Percentiles rank a stretch among this genome's conserved stretches.
Conservation (phyloP, 495 filamentous ascomycete genomes). For the Podospora sp. region DNA sequence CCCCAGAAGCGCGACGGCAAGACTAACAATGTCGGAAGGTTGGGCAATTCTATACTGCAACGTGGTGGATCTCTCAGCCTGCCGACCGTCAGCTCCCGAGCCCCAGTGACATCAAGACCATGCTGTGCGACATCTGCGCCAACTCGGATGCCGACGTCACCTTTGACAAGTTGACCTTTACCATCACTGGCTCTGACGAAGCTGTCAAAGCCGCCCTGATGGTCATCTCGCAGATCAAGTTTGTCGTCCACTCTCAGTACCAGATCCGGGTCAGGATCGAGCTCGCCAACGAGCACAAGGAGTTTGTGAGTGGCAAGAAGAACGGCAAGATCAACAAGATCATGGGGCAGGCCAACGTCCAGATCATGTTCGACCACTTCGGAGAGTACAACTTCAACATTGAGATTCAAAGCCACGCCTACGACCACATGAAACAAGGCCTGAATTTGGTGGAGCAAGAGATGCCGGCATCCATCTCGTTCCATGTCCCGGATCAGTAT, state of each 20-base stretch:
- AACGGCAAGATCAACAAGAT: slow-evolving; percentile 99
- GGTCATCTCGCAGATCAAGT: slow-evolving; percentile 88
- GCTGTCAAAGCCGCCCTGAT: slow-evolving; percentile 90
- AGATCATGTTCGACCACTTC: slow-evolving; percentile 98
- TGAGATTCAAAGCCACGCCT: slow-evolving; percentile 87
- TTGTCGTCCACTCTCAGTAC: slow-evolving; percentile 82
- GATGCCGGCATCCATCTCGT: slow-evolving; percentile 98
- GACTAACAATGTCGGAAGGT: slow-evolving; percentile 53
- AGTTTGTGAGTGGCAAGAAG: slow-evolving; percentile 99
- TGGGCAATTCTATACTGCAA: slow-evolving; percentile 95
- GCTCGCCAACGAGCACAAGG: slow-evolving; percentile 98
- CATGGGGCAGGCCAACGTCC: slow-evolving; percentile 97
- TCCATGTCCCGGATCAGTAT: slow-evolving; percentile 99
- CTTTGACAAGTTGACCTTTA: slow-evolving; percentile 91
- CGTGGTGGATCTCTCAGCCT: slow-evolving; percentile 89
- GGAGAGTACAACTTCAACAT: slow-evolving; percentile 99
- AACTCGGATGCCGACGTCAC: slow-evolving; percentile 93
- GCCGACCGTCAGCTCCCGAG: slow-evolving; percentile 72
- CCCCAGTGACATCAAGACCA: slow-evolving; percentile 74
- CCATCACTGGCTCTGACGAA: slow-evolving; percentile 93
- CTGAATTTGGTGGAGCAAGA: slow-evolving; percentile 94
- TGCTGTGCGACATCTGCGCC: slow-evolving; percentile 93
- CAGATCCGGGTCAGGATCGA: slow-evolving; percentile 97
- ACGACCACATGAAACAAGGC: slow-evolving; percentile 89
- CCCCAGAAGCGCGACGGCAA: background rate